Percentiles rank a stretch among this genome's conserved stretches.
Conservation (phyloP, 2,329 filamentous ascomycete species). For the Mycosphaerella sp. region DNA sequence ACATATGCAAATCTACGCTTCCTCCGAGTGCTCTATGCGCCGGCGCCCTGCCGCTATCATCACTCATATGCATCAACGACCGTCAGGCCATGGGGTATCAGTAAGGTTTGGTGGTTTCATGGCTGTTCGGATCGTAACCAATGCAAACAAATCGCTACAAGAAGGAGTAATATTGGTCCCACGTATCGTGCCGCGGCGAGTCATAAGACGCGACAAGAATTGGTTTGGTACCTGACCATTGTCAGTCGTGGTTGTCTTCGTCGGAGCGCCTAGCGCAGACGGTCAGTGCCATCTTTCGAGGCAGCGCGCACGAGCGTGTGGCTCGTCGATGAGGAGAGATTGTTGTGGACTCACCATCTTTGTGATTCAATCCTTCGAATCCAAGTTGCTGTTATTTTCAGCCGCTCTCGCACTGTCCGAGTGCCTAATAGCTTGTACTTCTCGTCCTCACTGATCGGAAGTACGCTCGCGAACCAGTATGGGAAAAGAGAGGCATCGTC, state of each 20-base stretch:
- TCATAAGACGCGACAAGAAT: constrained; percentile 40
- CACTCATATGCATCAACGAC: not conserved
- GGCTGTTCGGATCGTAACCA: constrained; percentile 15
- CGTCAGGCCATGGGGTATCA: constrained; percentile 9
- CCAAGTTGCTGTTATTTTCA: constrained; percentile 80
- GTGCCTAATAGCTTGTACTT: constrained; percentile 71
- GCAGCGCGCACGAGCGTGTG: not conserved
- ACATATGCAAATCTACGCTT: constrained; percentile 10
- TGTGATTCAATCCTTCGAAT: constrained; percentile 64
- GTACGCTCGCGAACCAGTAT: constrained; percentile 82
- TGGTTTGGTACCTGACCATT: constrained; percentile 35
- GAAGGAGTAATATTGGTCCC: constrained; percentile 27
- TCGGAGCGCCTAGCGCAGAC: constrained; percentile 13
- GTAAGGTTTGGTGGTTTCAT: not conserved
- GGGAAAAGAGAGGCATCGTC: constrained; percentile 71
- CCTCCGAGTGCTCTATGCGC: constrained; percentile 14
- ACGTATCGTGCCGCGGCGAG: constrained; percentile 31
- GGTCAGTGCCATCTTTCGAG: constrained; percentile 5
- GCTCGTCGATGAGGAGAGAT: not conserved
- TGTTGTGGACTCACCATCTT: constrained; percentile 56
- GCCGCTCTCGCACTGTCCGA: constrained; percentile 67
- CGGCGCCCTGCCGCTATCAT: constrained; percentile 12
- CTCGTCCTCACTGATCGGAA: constrained; percentile 70
- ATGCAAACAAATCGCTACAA: constrained; percentile 27
- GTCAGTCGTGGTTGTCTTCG: constrained; percentile 4